Base-by-base conservation (phyloP, 1,139 yeast genomes). In the Hemisphaericaspora xylofermentans region DNA sequence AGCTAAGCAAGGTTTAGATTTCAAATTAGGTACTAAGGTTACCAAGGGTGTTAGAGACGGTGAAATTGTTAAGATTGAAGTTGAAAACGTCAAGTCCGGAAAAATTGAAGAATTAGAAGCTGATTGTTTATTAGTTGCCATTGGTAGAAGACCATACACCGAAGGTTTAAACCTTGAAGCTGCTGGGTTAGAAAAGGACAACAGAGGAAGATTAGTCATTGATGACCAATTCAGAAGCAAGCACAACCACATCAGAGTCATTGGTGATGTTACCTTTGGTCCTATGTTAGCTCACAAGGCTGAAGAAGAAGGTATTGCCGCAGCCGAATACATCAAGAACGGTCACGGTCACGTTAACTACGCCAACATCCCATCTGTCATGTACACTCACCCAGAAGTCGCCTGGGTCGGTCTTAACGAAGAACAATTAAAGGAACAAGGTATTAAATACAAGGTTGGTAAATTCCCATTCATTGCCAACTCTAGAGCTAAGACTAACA, bases 261-360 rank as follows among this genome's bases (percentile, higher is more conserved):
- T 93, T 68, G 99, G 99, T 66, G 99, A 94, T 64, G 97, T 84
- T 46, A 94, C 98, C 36, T 93, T 88, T 57, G 98, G 98, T 57
- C 94, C 96, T 57, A 94, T 94, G 99, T 81, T 94, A 72, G 99
- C 99, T 50, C 99, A 94, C 80, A 94, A 94, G 78, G 99, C 99
- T 48, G 99, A 94, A 76, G 99, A 94, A 68, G 99, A 94, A 77
- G 99, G 97, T 69, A 84, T 94, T 58, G 99, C 98, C 45, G 98
- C 96, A 50, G 98, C 80, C 49, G 99, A 94, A 73, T 87, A 80
- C 76, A 82, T 94, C 66, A 88, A 88, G 76, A 70, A 70, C 54
- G 98, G 98, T 50, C 88, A 86, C 64, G 99, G 99, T 46, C 98
- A 94, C 63, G 98, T 94, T 54, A 94, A 94, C 82, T 94, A 94